Conservation (phyloP, 495 filamentous ascomycete genomes). For the Talaromyces borbonicus region DNA sequence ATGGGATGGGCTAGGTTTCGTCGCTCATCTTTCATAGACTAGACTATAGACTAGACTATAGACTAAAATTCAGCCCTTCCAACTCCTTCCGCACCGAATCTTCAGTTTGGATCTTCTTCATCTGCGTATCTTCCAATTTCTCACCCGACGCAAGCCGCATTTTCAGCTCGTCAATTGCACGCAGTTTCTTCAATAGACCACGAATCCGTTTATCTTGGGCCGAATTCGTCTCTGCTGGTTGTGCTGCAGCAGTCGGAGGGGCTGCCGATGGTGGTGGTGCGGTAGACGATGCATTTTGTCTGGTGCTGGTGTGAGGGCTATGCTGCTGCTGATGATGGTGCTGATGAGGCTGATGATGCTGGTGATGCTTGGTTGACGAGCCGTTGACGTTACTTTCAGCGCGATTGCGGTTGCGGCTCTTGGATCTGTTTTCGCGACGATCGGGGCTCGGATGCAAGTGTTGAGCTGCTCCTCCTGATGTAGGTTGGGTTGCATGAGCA, state of each 20-base stretch:
- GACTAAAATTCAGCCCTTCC: slow-evolving; percentile 46
- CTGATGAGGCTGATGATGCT: background rate
- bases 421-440: slow-evolving; percentile 52
- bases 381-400: slow-evolving; percentile 31
- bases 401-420: slow-evolving; percentile 34
- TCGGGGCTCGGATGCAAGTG: slow-evolving; percentile 51
- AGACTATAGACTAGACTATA: slow-evolving; percentile 23
- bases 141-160: slow-evolving; percentile 89
- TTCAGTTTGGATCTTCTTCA: slow-evolving; percentile 96
- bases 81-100: slow-evolving; percentile 71
- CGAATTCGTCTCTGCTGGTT: slow-evolving; percentile 24
- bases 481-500: slow-evolving; percentile 16
- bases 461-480: slow-evolving; percentile 4
- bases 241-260: slow-evolving; percentile 14
- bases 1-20: too few species aligned
- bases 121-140: slow-evolving; percentile 94
- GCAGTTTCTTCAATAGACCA: slow-evolving; percentile 87
- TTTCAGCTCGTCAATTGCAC: slow-evolving; percentile 95
- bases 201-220: slow-evolving; percentile 80
- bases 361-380: slow-evolving; percentile 10
- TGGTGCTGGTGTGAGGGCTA: background rate
- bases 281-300: slow-evolving; percentile 12
- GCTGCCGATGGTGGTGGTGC: slow-evolving; percentile 13
- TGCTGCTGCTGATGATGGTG: too few species aligned
- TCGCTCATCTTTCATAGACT: too few species aligned